phyloP scores from a whole-genome alignment of 306 rosid species.

The Malus sylvestris region DNA sequence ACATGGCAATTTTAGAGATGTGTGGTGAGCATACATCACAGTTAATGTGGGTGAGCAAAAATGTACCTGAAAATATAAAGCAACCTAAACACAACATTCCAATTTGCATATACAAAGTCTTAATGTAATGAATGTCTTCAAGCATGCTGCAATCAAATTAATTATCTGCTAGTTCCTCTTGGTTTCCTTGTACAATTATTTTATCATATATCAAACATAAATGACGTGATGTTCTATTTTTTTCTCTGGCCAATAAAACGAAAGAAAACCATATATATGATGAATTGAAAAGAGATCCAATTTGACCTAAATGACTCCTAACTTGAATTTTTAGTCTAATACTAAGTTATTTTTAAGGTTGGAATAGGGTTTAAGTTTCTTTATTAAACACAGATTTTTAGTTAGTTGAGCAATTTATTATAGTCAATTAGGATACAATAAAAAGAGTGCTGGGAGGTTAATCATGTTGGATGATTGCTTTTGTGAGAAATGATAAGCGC shows the following conservation, averaged over 20 bases:
- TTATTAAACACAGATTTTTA: background rate
- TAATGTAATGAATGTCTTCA: background rate
- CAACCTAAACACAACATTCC: background rate
- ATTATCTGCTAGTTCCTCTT: background rate
- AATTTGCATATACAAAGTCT: background rate
- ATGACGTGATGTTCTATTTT: background rate
- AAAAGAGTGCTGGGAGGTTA: background rate
- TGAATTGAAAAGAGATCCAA: no score
- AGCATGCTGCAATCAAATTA: background rate
- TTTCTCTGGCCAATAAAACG: background rate
- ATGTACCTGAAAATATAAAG: background rate
- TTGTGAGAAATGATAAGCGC: background rate
- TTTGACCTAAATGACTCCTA: background rate
- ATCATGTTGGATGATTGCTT: background rate
- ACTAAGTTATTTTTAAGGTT: background rate
- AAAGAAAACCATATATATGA: no score
- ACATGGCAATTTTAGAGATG: no score
- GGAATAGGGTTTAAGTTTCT: background rate
- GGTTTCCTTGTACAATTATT: background rate
- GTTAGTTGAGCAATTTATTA: background rate
- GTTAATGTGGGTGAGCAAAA: no score
- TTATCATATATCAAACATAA: background rate
- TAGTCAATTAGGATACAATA: background rate
- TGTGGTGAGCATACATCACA: no score
- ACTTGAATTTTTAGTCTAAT: background rate